phyloP scores from a whole-genome alignment of 2,329 filamentous ascomycete genomes.

The Colletotrichum karsti region DNA sequence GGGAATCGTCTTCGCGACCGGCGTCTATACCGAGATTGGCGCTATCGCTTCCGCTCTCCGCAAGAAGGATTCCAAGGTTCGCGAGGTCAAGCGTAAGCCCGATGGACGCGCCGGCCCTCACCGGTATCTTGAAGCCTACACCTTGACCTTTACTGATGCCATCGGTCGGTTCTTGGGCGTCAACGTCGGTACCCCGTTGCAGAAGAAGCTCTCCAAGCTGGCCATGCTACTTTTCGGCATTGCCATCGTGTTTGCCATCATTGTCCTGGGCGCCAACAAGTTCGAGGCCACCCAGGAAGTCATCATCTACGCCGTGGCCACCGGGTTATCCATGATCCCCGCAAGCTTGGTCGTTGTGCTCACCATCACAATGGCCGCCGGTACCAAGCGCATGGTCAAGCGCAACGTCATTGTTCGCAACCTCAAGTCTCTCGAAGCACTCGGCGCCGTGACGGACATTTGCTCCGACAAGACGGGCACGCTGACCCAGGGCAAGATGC shows the following conservation, averaged over 20 bases:
- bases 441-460: conserved; percentile 53
- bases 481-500: conserved; percentile 28
- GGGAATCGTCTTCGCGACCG: conserved; percentile 67
- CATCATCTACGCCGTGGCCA: conserved; percentile 70
- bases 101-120: conserved; percentile 57
- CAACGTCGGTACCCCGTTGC: conserved; percentile 73
- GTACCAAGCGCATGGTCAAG: conserved; percentile 54
- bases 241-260: conserved; percentile 71
- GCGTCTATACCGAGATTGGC: conserved; percentile 69
- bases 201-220: conserved; percentile 71
- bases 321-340: conserved; percentile 68
- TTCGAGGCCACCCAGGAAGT: conserved; percentile 61
- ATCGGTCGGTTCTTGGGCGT: conserved; percentile 70
- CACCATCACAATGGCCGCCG: conserved; percentile 73
- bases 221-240: conserved; percentile 70
- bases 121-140: conserved; percentile 49
- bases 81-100: conserved; percentile 52
- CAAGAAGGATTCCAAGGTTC: conserved; percentile 55
- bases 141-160: conserved; percentile 58
- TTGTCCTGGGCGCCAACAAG: conserved; percentile 68
- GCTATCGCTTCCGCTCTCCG: conserved; percentile 70
- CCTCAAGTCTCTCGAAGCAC: conserved; percentile 50
- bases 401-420: conserved; percentile 66
- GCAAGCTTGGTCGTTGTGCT: conserved; percentile 71
- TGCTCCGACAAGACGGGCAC: conserved; percentile 40